Base-by-base conservation (phyloP, 257 asterid species). In the Penstemon eatonii region DNA sequence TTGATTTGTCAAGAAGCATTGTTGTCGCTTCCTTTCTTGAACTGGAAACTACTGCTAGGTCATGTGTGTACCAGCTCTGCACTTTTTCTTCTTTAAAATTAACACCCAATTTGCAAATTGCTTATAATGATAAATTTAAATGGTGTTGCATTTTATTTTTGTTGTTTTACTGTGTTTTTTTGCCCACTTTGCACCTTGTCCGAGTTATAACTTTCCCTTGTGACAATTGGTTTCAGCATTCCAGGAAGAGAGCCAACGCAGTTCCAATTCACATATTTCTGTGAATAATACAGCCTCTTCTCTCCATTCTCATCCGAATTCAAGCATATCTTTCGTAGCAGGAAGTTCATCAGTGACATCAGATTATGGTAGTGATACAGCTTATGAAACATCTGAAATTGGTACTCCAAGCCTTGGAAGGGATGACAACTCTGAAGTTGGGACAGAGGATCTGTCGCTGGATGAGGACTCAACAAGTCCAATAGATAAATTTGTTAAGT, bases 11-110 rank as follows among this genome's bases (percentile, higher is more conserved):
- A 65, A 86, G 97, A 84, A 87, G 91, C 82, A 78, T 82, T 18
- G 83, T 70, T 46, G 95, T 89, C 40, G 99, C 99, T 9, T 89
- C 99, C 68, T 94, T 91, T 78, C 93, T 94, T 61, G 99, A 94
- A 76, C 87, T 94, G 79, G 99, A 94, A 85, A 95, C 97, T 70
- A 90, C 97, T 79, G 96, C 96, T 73, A 83, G 99, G 79, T 84
- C 96, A 79, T 83, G 99, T 94, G 76, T 62, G 95, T 76, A 55
- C 62, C 64, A 55, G 53, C 64, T 64, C 51, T 64, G 41, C 25
- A 45, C 58, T 11, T 47, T 67, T 60, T 60, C 8, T 56, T 45
- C 66, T 73, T 53, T 37, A n/a, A 7, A 50, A 8, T 69, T 40
- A 13, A 7, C 25, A 43, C 60, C 38, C 37, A 7, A 4, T 7